A percentile compares a stretch with the other conserved stretches of the same genome.
These are phyloP conservation scores for Nakaseomyces delphensis DNA, from an alignment of 1,139 yeast genomes.

Conservation along the genomic window DNA sequence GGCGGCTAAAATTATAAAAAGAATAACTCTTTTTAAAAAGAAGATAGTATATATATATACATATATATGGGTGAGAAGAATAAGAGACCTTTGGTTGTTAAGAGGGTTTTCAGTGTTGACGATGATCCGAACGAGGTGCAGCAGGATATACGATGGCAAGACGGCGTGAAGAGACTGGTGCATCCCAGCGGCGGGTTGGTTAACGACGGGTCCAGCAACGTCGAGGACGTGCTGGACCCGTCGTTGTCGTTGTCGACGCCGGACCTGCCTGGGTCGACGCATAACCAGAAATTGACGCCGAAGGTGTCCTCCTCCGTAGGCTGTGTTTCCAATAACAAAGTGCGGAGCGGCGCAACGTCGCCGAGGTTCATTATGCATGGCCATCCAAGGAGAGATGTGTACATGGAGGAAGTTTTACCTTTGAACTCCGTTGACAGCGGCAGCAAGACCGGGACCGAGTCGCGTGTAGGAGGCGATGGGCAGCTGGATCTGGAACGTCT, in stretches of 20 bases:
- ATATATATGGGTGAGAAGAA: conserved; percentile 9
- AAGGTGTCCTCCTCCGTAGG: neutral
- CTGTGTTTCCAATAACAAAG: neutral
- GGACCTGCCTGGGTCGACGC: neutral
- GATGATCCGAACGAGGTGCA: conserved; percentile 62
- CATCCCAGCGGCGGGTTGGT: conserved; percentile 20
- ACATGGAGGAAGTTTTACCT: neutral
- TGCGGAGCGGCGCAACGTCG: neutral
- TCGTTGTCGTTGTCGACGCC: conserved; percentile 1
- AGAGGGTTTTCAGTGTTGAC: conserved; percentile 57
- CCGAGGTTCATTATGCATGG: conserved; percentile 4
- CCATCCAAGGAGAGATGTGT: conserved; percentile 23
- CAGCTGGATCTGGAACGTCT: conserved; percentile 31
- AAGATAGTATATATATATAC: too few species aligned
- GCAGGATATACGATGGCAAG: conserved; percentile 53
- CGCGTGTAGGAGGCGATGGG: too few species aligned
- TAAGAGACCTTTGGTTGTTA: conserved; percentile 20
- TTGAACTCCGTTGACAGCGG: neutral
- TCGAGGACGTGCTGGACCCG: conserved; percentile 1
- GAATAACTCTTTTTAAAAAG: too few species aligned
- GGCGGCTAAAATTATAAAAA: too few species aligned
- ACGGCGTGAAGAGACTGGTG: conserved; percentile 46
- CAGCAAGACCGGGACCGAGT: too few species aligned
- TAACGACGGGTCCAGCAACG: conserved; percentile 12
- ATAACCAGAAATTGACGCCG: neutral